Conservation (phyloP, 495 filamentous ascomycete species). For the Tuber brumale region DNA sequence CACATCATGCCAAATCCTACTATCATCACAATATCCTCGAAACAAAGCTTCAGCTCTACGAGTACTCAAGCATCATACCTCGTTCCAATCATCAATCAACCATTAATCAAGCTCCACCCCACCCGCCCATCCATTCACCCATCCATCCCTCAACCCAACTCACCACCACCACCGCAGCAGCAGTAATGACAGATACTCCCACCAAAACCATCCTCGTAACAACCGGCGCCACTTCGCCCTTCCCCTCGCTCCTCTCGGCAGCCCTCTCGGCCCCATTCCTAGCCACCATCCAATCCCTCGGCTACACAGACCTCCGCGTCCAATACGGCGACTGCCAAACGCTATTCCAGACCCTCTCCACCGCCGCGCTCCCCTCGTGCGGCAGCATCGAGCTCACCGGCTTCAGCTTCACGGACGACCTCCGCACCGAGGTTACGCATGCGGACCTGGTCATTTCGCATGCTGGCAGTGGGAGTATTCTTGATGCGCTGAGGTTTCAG, state of each 20-base stretch:
- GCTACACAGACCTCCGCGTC: conserved; percentile 62
- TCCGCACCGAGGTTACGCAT: conserved; percentile 44
- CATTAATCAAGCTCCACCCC: not conserved
- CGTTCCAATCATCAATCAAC: not conserved
- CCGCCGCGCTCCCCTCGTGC: conserved; percentile 23
- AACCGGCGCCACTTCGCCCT: conserved; percentile 83
- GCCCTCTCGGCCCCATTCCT: conserved; percentile 59
- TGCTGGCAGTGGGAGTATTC: conserved; percentile 89
- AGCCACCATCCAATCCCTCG: conserved; percentile 47
- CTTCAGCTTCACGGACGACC: conserved; percentile 60
- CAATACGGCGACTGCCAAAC: conserved; percentile 60
- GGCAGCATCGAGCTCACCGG: conserved; percentile 39
- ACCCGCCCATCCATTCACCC: not conserved
- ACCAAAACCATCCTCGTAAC: conserved; percentile 59
- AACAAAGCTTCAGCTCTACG: not conserved
- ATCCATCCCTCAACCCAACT: not conserved
- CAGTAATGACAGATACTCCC: not conserved
- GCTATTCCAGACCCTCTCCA: conserved; percentile 21
- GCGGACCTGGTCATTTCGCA: conserved; percentile 77
- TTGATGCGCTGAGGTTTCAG: conserved; percentile 64
- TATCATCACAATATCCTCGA: not conserved
- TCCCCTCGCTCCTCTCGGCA: conserved; percentile 61
- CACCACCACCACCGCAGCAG: conserved; percentile 7
- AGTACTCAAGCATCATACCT: not conserved
- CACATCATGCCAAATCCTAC: not conserved